Base-by-base conservation (phyloP, 2,329 filamentous ascomycete genomes). In the Apiospora phragmitis region DNA sequence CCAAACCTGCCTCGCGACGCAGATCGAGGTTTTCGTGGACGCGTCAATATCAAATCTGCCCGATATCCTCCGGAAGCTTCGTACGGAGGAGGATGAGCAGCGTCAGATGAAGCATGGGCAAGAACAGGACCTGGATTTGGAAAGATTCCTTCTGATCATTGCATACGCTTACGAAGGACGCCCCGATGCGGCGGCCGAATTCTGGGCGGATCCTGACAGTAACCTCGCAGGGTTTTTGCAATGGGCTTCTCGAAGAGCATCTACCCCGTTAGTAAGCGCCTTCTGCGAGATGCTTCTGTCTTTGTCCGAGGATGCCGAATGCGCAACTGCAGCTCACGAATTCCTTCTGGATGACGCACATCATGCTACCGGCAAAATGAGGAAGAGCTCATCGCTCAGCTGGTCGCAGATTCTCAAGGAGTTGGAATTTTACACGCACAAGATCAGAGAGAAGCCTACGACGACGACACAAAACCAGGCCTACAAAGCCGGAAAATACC, bases 201-300 rank as follows among this genome's bases (percentile, higher is more conserved):
- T 98, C 75, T 99, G 96, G 96, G 89, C 89, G 42, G 95, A 98
- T 78, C 91, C 93, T 1, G 96, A 99, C 76, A 94, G 94, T 78
- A 97, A 98, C 75, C 85, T 99, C 42, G 93, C 95, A 73, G 96
- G 96, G 0, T 99, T 99, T 79, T 87, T 99, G 79, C 93, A 97
- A 74, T 99, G 96, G 96, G 93, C 95, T n/a, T 97, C 96, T 4
- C 92, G 94, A 75, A 89, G 96, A 76, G 94, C 97, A 72, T 97
- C 97, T 0, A 98, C 97, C 0, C 96, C 96, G n/a, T 88, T 97
- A 32, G 95, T 97, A 71, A 96, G 94, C 72, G 95, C 95, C 16
- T 99, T 98, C 76, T 99, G 96, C 80, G 95, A 98, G 79, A 95
- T 99, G 91, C 85, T 99, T 21, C 93, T 94, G 77, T 92, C 95